Evolutionary conservation across 139 green algal genomes (phyloP).

Genomic region (Chlamydomonas sp.): DNA sequence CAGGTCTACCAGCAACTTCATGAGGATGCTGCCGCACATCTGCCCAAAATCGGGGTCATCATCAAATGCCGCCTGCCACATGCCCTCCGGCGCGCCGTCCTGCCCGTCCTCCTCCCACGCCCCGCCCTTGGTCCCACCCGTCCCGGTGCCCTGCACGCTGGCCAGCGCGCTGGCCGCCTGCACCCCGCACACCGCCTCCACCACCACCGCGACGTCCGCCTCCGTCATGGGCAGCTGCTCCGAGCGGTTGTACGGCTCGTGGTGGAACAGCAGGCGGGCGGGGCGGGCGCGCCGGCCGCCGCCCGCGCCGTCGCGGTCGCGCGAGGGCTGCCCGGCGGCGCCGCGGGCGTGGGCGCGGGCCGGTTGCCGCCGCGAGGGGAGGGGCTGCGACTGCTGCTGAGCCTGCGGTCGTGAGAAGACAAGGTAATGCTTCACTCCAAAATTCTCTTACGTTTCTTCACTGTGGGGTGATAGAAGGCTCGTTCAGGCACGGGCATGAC

Average conservation of each 20-base stretch:
- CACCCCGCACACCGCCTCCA: constrained; percentile 43
- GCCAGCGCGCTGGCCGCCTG: constrained; percentile 20
- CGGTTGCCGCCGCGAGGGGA: not conserved
- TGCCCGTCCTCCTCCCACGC: not conserved
- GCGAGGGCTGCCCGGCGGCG: not conserved
- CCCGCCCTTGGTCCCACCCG: not conserved
- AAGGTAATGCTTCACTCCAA: not conserved
- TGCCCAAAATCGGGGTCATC: constrained; percentile 37
- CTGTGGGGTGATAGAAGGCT: too few relatives aligned
- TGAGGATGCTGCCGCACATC: constrained; percentile 63
- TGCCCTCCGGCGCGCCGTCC: constrained; percentile 1
- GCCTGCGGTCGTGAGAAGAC: not conserved
- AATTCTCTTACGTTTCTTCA: not conserved
- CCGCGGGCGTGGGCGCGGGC: not conserved
- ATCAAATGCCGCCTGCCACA: constrained; percentile 32
- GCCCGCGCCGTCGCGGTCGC: not conserved
- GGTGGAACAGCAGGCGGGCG: constrained; percentile 37
- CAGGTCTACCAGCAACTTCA: constrained; percentile 83
- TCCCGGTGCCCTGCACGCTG: not conserved
- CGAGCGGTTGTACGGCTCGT: constrained; percentile 37
- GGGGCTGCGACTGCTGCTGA: not conserved
- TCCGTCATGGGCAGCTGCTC: constrained; percentile 35
- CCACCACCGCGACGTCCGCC: constrained; percentile 44
- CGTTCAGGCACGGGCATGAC: too few relatives aligned
- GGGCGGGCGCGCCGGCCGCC: not conserved